Evolutionary conservation across 441 rosid genomes (phyloP), one percentile per base, ranked within the genome.

Genomic region (Corymbia calophylla): DNA sequence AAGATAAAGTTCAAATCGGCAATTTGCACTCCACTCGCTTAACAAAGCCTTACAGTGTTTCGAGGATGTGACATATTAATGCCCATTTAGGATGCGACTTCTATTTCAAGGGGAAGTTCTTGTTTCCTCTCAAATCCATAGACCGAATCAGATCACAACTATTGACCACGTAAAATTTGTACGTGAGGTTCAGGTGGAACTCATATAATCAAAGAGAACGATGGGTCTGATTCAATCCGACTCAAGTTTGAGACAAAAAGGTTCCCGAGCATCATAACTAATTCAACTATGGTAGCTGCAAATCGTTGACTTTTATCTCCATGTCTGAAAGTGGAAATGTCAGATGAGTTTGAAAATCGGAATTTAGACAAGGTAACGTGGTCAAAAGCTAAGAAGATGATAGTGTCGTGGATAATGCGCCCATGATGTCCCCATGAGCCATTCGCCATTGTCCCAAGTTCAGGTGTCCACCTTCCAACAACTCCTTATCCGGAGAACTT

Each of bases 71-170:
- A 6, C 17, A 39, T 73, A 19, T 11, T 12, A 9, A 73, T 21
- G 17, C 51, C 49, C 35, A 68, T 31, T 17, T 32, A 31, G 32
- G 32, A 32, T 9, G 77, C 0, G 0, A 17, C 77, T 70, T 70
- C 48, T 70, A 27, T 35, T 70, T 18, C 1, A 70, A 70, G 14
- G 10, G 14, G 27, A 70, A 19, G 18, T 19, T 70, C 27, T 19
- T 1, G 0, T 70, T 13, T 0, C 10, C 1, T 31, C 12, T 16
- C 44, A 70, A 18, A 32, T 70, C 0, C 47, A 66, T 31, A 12
- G 7, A 68, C 6, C 2, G 2, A 25, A 5, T 77, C 9, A 77
- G 17, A 77, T 9, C 84, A 39, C 15, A 23, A 23, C 16, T 2
- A 21, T 39, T 21, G 4, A 73, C 21, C 13, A 1, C 2, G 27